phyloP scores from a whole-genome alignment of 2,329 filamentous ascomycete species.

The Drechmeria coniospora region DNA sequence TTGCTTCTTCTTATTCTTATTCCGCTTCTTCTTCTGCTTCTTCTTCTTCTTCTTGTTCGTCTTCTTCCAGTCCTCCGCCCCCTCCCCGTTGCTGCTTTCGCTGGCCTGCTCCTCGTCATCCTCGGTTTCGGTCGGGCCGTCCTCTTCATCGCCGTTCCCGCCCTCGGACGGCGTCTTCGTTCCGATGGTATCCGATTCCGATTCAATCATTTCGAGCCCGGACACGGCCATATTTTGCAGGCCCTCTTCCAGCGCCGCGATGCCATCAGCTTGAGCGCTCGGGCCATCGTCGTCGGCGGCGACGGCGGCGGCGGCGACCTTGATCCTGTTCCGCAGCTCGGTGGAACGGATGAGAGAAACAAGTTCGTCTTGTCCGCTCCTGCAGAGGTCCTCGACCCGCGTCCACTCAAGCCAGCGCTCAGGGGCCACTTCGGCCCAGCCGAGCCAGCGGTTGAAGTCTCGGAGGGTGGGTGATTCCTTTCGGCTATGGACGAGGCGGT shows the following conservation, averaged over 20 bases:
- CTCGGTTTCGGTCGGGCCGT: not conserved
- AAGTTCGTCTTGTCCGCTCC: not conserved
- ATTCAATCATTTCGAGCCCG: too few species aligned
- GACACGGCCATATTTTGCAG: too few species aligned
- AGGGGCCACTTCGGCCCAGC: slow-evolving; percentile 9
- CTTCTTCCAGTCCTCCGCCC: slow-evolving; percentile 1
- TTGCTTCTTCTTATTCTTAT: slow-evolving; percentile 2
- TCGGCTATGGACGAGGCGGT: slow-evolving; percentile 6
- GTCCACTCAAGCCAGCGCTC: slow-evolving; percentile 14
- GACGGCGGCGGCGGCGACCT: too few species aligned
- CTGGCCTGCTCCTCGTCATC: not conserved
- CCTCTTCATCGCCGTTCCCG: not conserved
- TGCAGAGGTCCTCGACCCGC: slow-evolving; percentile 4
- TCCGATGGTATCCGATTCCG: too few species aligned
- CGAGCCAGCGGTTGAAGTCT: slow-evolving; percentile 9
- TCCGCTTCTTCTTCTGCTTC: slow-evolving; percentile 5
- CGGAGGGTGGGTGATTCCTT: slow-evolving; percentile 3
- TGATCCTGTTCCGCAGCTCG: too few species aligned
- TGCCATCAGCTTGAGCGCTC: too few species aligned
- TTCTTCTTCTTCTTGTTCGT: slow-evolving; percentile 5
- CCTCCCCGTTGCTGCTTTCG: not conserved
- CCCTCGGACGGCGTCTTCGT: too few species aligned
- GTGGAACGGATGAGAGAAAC: too few species aligned
- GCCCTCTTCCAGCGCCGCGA: too few species aligned
- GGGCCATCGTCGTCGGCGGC: too few species aligned